Evolutionary conservation across 2,329 filamentous ascomycete species (phyloP), one percentile per base, ranked within the genome.

Genomic region (Claviceps purpurea): DNA sequence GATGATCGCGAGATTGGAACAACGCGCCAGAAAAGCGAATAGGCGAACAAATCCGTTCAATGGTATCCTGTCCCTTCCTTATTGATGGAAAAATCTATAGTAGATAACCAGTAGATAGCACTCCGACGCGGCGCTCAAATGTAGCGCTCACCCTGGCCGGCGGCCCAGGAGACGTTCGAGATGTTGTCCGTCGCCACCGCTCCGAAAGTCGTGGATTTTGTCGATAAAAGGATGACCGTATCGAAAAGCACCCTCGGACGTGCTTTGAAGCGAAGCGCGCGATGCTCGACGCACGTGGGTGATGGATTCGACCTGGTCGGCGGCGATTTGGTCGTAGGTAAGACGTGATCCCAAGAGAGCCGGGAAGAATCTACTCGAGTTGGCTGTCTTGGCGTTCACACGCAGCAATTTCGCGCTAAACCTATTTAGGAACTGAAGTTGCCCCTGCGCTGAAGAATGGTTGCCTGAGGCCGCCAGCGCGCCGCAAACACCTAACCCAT

Each of bases 271-370:
- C 59, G 64, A 59, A 62, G 64, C 65, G 68, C 67, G 67, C 69
- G 70, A 71, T 71, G 70, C 66, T 68, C 69, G 75, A 74, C 73
- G 73, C 76, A 77, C 71, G 71, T 70, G 68, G 68, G 66, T 69
- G 71, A 73, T 76, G 70, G 61, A 55, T 63, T 67, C 61, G 61
- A 57, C 58, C 60, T 58, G 58, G 55, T 56, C 58, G 61, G 63
- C 66, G 66, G 64, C 65, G 64, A 41, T 70, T 69, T 71, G 68
- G 68, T 70, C 68, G 68, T 67, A 65, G 68, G 66, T 67, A 63
- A 70, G 64, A 65, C 62, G 65, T 67, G 66, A 64, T 63, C 60
- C 58, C 58, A 56, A 57, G 40, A 63, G 64, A 64, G 64, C 64
- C 60, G 62, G 67, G 45, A 70, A 72, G 68, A 70, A 67, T 69